Percentiles rank a stretch among this genome's conserved stretches.
Evolutionary conservation across 208 protist genomes (phyloP).

Genomic region (Spongospora subterranea): DNA sequence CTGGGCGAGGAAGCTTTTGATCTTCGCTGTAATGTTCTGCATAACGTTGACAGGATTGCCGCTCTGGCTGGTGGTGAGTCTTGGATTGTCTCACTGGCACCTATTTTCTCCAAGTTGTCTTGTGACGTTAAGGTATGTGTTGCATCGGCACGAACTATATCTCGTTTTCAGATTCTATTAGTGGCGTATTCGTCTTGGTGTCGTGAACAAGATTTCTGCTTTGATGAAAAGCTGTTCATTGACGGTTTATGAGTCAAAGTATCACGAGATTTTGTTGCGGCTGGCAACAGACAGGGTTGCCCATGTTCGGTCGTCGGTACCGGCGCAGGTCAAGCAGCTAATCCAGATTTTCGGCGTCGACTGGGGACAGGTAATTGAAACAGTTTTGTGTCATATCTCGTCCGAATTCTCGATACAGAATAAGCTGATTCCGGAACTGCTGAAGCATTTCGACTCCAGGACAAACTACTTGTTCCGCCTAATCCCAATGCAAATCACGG

Average conservation of each 20-base stretch:
- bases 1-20: neutral
- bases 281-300: neutral
- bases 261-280: slow-evolving; percentile 8
- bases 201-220: neutral
- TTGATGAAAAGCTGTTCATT: neutral
- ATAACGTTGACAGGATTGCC: neutral
- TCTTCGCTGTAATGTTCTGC: neutral
- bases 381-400: neutral
- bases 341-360: slow-evolving; percentile 20
- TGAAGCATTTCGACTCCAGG: slow-evolving; percentile 44
- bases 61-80: neutral
- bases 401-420: neutral
- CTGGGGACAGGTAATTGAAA: neutral
- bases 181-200: slow-evolving; percentile 47
- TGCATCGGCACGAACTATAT: neutral
- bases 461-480: slow-evolving; percentile 40
- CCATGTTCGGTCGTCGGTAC: neutral
- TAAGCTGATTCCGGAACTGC: slow-evolving; percentile 34
- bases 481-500: neutral
- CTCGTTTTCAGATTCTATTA: neutral
- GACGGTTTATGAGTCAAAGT: slow-evolving; percentile 38
- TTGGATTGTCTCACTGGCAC: neutral
- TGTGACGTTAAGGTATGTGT: slow-evolving; percentile 5
- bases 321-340: slow-evolving; percentile 16
- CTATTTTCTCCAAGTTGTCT: neutral